Evolutionary conservation across 2,329 filamentous ascomycete genomes (phyloP).

Genomic region (Calonectria crousiana): DNA sequence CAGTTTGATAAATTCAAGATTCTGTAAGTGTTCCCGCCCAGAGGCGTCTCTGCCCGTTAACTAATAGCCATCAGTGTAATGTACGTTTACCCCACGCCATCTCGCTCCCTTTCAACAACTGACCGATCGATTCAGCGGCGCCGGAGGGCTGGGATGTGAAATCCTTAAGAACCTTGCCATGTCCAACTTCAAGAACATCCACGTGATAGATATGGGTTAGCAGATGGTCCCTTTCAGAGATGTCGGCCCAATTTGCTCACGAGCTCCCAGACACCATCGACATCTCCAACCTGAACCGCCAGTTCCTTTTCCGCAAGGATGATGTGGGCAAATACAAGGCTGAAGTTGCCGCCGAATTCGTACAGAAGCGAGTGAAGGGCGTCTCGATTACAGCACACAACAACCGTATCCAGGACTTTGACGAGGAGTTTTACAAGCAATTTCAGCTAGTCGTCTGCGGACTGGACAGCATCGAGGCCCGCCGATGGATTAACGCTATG

Average conservation of each 20-base stretch:
- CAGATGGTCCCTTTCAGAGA: background rate
- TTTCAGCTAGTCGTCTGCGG: constrained; percentile 96
- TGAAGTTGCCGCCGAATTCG: constrained; percentile 90
- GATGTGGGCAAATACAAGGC: constrained; percentile 97
- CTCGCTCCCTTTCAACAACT: constrained; percentile 24
- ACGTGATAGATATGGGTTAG: constrained; percentile 98
- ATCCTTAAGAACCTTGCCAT: constrained; percentile 96
- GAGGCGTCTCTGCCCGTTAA: constrained; percentile 25
- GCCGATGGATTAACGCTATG: constrained; percentile 98
- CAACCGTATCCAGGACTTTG: constrained; percentile 95
- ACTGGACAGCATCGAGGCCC: constrained; percentile 94
- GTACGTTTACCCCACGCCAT: constrained; percentile 50
- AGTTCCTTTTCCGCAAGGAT: constrained; percentile 92
- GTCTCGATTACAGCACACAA: constrained; percentile 96
- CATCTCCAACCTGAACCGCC: constrained; percentile 96
- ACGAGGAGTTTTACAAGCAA: constrained; percentile 96
- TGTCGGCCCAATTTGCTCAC: constrained; percentile 21
- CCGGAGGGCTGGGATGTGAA: constrained; percentile 94
- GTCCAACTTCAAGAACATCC: constrained; percentile 95
- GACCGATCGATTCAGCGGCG: constrained; percentile 71
- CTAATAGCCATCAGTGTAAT: constrained; percentile 58
- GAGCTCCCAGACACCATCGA: constrained; percentile 86
- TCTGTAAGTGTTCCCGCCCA: constrained; percentile 65
- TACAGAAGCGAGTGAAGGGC: constrained; percentile 88
- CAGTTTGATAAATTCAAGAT: constrained; percentile 79